phyloP scores from a whole-genome alignment of 2,329 filamentous ascomycete genomes.

The Microdochium nivale region DNA sequence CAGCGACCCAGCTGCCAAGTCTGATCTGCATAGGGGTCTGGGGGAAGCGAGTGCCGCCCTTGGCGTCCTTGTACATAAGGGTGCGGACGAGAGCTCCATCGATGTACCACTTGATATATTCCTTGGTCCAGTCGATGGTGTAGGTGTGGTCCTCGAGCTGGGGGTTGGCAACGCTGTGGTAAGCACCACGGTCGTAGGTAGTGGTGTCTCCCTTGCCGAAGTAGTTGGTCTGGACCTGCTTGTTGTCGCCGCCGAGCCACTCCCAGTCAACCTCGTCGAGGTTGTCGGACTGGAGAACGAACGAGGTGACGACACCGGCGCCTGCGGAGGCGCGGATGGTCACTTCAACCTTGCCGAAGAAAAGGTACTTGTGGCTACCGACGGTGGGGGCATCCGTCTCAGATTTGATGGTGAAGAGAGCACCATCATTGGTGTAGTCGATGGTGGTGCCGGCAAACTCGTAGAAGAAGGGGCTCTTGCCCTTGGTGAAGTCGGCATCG shows the following conservation, averaged over 20 bases:
- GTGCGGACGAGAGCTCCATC: conserved; percentile 54
- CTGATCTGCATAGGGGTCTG: conserved; percentile 68
- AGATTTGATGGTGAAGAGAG: conserved; percentile 58
- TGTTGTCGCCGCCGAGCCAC: conserved; percentile 71
- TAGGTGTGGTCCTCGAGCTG: conserved; percentile 55
- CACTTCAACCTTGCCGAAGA: conserved; percentile 85
- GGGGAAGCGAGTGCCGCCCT: conserved; percentile 52
- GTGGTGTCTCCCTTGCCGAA: conserved; percentile 64
- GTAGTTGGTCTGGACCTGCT: conserved; percentile 81
- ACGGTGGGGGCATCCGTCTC: conserved; percentile 64
- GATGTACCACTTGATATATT: conserved; percentile 55
- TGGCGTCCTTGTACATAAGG: conserved; percentile 49
- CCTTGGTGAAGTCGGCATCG: conserved; percentile 69
- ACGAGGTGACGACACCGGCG: conserved; percentile 78
- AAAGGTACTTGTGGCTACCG: conserved; percentile 77
- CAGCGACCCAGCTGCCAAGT: conserved; percentile 59
- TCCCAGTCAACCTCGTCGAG: conserved; percentile 97
- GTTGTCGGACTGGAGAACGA: conserved; percentile 82
- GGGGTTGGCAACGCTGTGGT: conserved; percentile 47
- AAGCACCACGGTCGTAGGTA: conserved; percentile 60
- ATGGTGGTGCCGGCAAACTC: conserved; percentile 37
- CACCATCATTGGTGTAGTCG: conserved; percentile 38
- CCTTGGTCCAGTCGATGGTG: conserved; percentile 58
- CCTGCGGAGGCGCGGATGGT: conserved; percentile 72
- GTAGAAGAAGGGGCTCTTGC: conserved; percentile 49